Evolutionary conservation across 352 stramenopile species (phyloP).

Genomic region (Blastocystis sp.): DNA sequence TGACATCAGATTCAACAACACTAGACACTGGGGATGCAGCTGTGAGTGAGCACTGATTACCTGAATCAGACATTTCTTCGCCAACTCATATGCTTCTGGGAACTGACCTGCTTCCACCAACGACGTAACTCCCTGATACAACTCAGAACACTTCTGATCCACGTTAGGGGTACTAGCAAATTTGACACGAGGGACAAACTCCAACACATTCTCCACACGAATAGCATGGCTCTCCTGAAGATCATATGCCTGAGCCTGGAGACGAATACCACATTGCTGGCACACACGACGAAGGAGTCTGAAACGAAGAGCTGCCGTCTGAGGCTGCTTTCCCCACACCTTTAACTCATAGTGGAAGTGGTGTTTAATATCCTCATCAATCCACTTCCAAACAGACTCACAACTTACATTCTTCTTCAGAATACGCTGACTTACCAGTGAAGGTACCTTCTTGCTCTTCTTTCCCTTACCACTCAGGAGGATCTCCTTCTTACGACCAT

Average conservation of each 20-base stretch:
- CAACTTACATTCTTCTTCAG: neutral
- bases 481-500: slow-evolving; percentile 41
- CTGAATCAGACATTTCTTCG: slow-evolving; percentile 25
- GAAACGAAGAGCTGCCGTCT: neutral
- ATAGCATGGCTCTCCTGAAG: slow-evolving; percentile 13
- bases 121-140: neutral
- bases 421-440: slow-evolving; percentile 10
- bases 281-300: slow-evolving; percentile 43
- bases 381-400: neutral
- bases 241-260: slow-evolving; percentile 25
- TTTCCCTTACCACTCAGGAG: slow-evolving; percentile 49
- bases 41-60: slow-evolving; percentile 33
- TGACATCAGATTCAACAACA: slow-evolving; percentile 14
- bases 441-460: slow-evolving; percentile 55
- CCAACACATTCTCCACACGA: slow-evolving; percentile 48
- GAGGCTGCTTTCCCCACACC: slow-evolving; percentile 32
- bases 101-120: neutral
- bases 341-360: slow-evolving; percentile 59
- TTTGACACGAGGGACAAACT: slow-evolving; percentile 55
- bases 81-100: slow-evolving; percentile 39
- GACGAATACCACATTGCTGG: slow-evolving; percentile 15
- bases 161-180: slow-evolving; percentile 42
- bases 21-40: slow-evolving; percentile 33
- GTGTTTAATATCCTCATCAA: slow-evolving; percentile 28
- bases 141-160: slow-evolving; percentile 32